A percentile compares a stretch with the other conserved stretches of the same genome.
These are phyloP conservation scores for Medicago ruthenica DNA, from an alignment of 306 rosid species.

Conservation along the genomic window DNA sequence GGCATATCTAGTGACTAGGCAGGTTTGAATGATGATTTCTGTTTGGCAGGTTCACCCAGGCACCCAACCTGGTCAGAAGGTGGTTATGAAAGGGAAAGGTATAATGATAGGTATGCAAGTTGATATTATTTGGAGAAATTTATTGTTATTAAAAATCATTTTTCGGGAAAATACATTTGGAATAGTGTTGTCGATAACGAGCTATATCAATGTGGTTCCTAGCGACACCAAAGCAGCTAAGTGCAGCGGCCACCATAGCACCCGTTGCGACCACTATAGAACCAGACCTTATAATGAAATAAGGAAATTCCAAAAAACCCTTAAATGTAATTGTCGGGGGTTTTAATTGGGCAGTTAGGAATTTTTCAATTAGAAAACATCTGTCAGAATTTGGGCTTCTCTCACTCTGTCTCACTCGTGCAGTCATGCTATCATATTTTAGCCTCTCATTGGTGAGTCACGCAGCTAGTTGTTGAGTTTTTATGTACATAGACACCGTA, in stretches of 20 bases:
- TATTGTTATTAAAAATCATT: background rate
- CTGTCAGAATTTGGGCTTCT: background rate
- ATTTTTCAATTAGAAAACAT: too few relatives aligned
- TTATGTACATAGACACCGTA: background rate
- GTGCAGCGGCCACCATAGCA: too few relatives aligned
- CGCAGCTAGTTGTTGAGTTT: background rate
- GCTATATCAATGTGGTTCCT: too few relatives aligned
- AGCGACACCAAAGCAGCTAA: too few relatives aligned
- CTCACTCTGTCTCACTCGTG: background rate
- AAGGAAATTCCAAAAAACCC: too few relatives aligned
- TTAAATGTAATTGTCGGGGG: too few relatives aligned
- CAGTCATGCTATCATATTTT: background rate
- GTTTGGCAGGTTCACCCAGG: constrained; percentile 80
- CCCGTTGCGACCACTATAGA: too few relatives aligned
- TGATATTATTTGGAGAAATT: background rate
- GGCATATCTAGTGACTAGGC: constrained; percentile 8
- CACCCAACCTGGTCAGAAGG: constrained; percentile 92
- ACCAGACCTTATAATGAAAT: too few relatives aligned
- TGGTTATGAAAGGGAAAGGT: constrained; percentile 95
- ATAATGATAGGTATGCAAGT: constrained; percentile 72
- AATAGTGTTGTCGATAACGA: background rate
- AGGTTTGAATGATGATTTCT: constrained; percentile 23
- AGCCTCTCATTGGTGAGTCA: background rate
- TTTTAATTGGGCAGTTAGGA: too few relatives aligned
- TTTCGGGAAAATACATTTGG: background rate